Percentiles rank a stretch among this genome's conserved stretches.
Conservation (phyloP, 2,329 filamentous ascomycete genomes). For the Pseudogymnoascus destructans region DNA sequence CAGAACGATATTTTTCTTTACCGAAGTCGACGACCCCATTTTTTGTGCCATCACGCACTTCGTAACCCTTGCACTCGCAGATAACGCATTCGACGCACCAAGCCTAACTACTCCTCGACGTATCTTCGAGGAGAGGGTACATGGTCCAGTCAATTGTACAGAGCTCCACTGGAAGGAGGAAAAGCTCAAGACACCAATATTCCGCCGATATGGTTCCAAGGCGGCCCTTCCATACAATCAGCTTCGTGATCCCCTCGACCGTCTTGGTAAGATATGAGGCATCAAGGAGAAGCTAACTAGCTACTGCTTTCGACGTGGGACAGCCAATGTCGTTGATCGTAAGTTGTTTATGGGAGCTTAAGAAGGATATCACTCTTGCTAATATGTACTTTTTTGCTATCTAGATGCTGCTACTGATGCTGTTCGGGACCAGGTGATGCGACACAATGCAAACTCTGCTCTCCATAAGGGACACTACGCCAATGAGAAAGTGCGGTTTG, state of each 20-base stretch:
- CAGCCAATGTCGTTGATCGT: too few relatives aligned
- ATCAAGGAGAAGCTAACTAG: conserved; percentile 16
- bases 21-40: conserved; percentile 16
- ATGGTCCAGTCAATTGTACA: conserved; percentile 1
- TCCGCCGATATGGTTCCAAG: conserved; percentile 1
- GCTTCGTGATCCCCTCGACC: conserved; percentile 12
- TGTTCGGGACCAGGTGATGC: conserved; percentile 12
- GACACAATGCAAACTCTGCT: conserved; percentile 11
- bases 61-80: too few relatives aligned
- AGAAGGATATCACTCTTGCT: conserved; percentile 3
- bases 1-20: conserved; percentile 17
- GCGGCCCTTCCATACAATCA: conserved; percentile 7
- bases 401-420: conserved; percentile 10
- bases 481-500: conserved; percentile 13
- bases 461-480: conserved; percentile 9
- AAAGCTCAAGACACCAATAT: conserved; percentile 10
- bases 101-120: conserved; percentile 13
- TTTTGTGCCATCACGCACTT: conserved; percentile 17
- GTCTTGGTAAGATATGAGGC: conserved; percentile 11
- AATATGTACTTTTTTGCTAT: not conserved
- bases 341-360: conserved; percentile 11
- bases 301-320: too few relatives aligned
- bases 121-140: conserved; percentile 15
- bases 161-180: conserved; percentile 1
- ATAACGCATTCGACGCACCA: conserved; percentile 13